phyloP scores from a whole-genome alignment of 345 rosid genomes.

The Populus tremula region DNA sequence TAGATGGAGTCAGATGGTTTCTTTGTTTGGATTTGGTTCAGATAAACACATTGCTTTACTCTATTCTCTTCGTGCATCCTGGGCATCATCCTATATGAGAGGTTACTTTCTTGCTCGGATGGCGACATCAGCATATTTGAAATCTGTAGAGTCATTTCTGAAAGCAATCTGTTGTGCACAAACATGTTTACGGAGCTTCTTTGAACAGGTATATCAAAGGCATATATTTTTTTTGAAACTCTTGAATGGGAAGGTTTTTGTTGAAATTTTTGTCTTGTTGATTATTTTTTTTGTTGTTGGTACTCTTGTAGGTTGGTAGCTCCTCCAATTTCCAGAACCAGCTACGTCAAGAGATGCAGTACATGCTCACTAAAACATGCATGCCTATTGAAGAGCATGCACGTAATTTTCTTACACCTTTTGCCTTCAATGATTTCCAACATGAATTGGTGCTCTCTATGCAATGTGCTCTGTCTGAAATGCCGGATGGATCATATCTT shows the following conservation, averaged over 20 bases:
- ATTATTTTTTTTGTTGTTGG: conserved; percentile 13
- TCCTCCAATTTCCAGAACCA: conserved; percentile 48
- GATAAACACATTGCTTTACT: conserved; percentile 78
- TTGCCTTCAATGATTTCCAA: conserved; percentile 68
- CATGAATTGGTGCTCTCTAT: conserved; percentile 70
- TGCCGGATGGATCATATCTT: conserved; percentile 76
- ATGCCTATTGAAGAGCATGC: conserved; percentile 89
- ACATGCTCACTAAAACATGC: conserved; percentile 57
- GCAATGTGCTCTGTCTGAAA: conserved; percentile 70
- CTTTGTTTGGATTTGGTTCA: conserved; percentile 71
- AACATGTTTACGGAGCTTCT: conserved; percentile 65
- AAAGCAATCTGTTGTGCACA: conserved; percentile 53
- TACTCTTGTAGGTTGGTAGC: conserved; percentile 47
- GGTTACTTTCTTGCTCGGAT: conserved; percentile 70
- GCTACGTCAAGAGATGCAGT: conserved; percentile 38
- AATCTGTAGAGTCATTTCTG: conserved; percentile 54
- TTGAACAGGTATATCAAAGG: conserved; percentile 64
- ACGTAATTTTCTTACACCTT: conserved; percentile 67
- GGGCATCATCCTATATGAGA: conserved; percentile 62
- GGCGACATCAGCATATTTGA: conserved; percentile 57
- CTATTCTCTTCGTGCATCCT: conserved; percentile 56
- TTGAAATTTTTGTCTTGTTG: background rate
- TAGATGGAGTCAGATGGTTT: conserved; percentile 63
- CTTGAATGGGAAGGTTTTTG: background rate
- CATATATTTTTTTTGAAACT: too few species aligned